Evolutionary conservation across 345 rosid species (phyloP).

Genomic region (Eucalyptus regnans): DNA sequence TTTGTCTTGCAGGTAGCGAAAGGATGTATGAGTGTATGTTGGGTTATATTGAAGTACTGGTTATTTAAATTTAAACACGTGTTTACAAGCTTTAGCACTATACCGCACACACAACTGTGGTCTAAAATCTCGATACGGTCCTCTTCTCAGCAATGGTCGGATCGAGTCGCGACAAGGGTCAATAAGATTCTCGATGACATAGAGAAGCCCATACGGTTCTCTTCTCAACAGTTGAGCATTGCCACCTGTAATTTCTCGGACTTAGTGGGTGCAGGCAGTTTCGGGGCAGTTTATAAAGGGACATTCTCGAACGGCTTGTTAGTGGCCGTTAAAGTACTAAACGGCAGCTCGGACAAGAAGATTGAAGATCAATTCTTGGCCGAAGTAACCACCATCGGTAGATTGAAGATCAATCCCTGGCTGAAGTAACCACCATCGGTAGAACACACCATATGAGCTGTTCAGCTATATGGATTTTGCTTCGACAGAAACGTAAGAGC

Average conservation of each 20-base stretch:
- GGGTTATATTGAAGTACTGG: no score
- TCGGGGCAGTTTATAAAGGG: slow-evolving; percentile 1
- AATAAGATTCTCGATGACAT: background rate
- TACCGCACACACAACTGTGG: no score
- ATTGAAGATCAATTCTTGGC: background rate
- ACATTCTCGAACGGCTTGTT: background rate
- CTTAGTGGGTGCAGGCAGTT: background rate
- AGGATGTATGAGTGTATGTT: no score
- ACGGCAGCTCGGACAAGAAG: background rate
- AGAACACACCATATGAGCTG: background rate
- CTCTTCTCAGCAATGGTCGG: no score
- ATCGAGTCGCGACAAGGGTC: background rate
- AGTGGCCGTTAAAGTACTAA: background rate
- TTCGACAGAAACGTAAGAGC: background rate
- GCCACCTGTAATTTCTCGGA: background rate
- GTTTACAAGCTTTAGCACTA: no score
- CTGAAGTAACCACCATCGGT: background rate
- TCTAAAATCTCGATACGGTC: no score
- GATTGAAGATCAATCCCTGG: no score
- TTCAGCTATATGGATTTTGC: slow-evolving; percentile 1
- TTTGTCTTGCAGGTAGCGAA: no score
- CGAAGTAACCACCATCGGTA: background rate
- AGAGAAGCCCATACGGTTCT: background rate
- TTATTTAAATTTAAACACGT: no score
- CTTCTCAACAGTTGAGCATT: background rate